These are phyloP conservation scores for Phytophthora chlamydospora DNA, from an alignment of 352 stramenopile genomes.

Conservation along the genomic window DNA sequence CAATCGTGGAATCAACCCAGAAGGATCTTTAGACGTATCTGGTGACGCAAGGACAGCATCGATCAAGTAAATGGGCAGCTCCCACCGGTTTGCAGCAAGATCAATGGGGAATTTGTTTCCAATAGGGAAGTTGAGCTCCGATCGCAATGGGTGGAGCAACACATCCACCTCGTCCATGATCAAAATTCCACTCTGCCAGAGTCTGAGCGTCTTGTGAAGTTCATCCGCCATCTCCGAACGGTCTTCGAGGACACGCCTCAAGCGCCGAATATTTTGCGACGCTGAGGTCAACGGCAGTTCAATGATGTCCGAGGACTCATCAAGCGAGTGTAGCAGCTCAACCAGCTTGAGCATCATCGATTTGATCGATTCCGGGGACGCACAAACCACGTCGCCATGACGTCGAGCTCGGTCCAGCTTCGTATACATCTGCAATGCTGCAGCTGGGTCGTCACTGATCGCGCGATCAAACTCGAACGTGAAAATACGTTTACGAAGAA, in stretches of 20 bases:
- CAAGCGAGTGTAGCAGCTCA: slow-evolving; percentile 91
- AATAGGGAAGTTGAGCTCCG: slow-evolving; percentile 93
- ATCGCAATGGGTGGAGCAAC: slow-evolving; percentile 90
- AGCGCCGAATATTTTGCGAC: slow-evolving; percentile 76
- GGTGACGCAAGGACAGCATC: slow-evolving; percentile 91
- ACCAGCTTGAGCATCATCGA: slow-evolving; percentile 99
- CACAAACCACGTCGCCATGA: slow-evolving; percentile 96
- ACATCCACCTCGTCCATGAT: slow-evolving; percentile 95
- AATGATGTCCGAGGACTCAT: slow-evolving; percentile 81
- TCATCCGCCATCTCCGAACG: slow-evolving; percentile 91
- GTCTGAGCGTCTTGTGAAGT: slow-evolving; percentile 83
- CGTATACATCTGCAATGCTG: slow-evolving; percentile 67
- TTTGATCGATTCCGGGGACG: slow-evolving; percentile 99
- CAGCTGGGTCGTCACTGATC: slow-evolving; percentile 80
- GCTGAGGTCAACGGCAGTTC: slow-evolving; percentile 58
- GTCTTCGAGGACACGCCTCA: slow-evolving; percentile 74
- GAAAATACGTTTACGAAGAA: slow-evolving; percentile 98
- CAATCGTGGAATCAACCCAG: slow-evolving; percentile 60
- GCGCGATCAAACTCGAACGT: slow-evolving; percentile 99
- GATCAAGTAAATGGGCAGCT: slow-evolving; percentile 93
- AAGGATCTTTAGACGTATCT: slow-evolving; percentile 12
- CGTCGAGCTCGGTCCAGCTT: slow-evolving; percentile 92
- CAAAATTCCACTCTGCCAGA: slow-evolving; percentile 95
- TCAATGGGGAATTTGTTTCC: slow-evolving; percentile 93
- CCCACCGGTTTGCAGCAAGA: slow-evolving; percentile 90